Evolutionary conservation across 2,329 filamentous ascomycete species (phyloP).

Genomic region (Calonectria hongkongensis): DNA sequence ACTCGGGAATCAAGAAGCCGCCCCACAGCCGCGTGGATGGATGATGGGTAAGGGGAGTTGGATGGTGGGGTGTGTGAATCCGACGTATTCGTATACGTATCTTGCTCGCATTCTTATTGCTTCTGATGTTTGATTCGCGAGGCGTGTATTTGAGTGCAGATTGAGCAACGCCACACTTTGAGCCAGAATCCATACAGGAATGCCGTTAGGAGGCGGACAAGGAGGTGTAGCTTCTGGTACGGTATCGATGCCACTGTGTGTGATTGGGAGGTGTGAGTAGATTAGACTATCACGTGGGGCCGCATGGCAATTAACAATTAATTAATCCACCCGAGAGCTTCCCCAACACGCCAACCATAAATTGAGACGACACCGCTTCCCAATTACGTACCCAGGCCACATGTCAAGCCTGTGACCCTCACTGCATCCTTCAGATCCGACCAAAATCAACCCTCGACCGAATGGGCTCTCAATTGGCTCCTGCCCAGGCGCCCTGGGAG

Average conservation of each 20-base stretch:
- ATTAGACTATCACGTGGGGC: conserved; percentile 34
- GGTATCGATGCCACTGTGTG: neutral
- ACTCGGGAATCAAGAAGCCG: conserved; percentile 16
- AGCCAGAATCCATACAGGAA: neutral
- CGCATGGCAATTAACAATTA: conserved; percentile 19
- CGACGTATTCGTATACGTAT: conserved; percentile 39
- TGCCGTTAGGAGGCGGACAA: neutral
- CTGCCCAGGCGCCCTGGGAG: conserved; percentile 59
- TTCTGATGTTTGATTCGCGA: conserved; percentile 8
- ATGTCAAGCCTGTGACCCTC: neutral
- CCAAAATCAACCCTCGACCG: neutral
- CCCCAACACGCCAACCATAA: neutral
- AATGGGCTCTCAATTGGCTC: conserved; percentile 52
- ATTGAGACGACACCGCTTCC: conserved; percentile 29
- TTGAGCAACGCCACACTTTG: conserved; percentile 9
- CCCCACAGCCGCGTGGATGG: neutral
- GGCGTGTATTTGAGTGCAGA: neutral
- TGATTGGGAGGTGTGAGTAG: conserved; percentile 2
- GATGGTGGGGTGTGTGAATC: neutral
- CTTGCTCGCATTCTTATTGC: conserved; percentile 40
- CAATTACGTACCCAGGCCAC: neutral
- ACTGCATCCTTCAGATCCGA: neutral
- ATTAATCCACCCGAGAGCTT: conserved; percentile 3
- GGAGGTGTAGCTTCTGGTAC: neutral
- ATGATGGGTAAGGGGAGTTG: conserved; percentile 30